Conservation (phyloP, 306 rosid genomes). For the Citrullus amarus region DNA sequence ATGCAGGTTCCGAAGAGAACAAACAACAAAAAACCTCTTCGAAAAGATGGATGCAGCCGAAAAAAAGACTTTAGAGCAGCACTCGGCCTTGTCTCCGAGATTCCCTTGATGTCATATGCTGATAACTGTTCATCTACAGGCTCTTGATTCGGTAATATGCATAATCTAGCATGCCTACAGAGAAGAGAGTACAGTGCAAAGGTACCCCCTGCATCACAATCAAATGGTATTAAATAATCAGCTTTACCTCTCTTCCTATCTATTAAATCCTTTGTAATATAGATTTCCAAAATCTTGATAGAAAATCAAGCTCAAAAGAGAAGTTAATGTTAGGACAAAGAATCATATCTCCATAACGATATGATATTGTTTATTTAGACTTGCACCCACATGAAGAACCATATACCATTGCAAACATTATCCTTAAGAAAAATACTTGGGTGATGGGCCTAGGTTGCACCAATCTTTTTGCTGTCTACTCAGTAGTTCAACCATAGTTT, state of each 20-base stretch:
- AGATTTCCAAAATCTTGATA: neutral
- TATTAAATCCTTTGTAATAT: neutral
- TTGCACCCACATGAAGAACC: neutral
- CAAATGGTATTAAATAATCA: conserved; percentile 14
- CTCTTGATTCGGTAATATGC: conserved; percentile 57
- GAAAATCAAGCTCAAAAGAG: neutral
- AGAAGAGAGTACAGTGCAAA: conserved; percentile 71
- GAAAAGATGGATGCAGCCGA: conserved; percentile 37
- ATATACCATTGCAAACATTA: no score
- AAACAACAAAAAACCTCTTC: conserved; percentile 41
- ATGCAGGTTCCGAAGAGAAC: conserved; percentile 70
- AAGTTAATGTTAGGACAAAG: neutral
- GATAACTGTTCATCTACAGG: conserved; percentile 39
- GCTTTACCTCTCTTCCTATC: conserved; percentile 8
- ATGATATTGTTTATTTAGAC: neutral
- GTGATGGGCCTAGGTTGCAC: no score
- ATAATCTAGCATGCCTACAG: conserved; percentile 48
- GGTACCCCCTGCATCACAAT: conserved; percentile 53
- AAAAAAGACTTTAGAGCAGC: conserved; percentile 36
- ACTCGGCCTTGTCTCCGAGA: conserved; percentile 34
- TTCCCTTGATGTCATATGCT: conserved; percentile 24
- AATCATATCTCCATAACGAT: neutral
- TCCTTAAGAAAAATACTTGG: no score
- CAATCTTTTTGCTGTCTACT: no score
- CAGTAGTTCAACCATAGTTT: no score